A percentile compares a stretch with the other conserved stretches of the same genome.
Evolutionary conservation across 129 eudicot species (phyloP).

Genomic region (Flaveria bidentis): DNA sequence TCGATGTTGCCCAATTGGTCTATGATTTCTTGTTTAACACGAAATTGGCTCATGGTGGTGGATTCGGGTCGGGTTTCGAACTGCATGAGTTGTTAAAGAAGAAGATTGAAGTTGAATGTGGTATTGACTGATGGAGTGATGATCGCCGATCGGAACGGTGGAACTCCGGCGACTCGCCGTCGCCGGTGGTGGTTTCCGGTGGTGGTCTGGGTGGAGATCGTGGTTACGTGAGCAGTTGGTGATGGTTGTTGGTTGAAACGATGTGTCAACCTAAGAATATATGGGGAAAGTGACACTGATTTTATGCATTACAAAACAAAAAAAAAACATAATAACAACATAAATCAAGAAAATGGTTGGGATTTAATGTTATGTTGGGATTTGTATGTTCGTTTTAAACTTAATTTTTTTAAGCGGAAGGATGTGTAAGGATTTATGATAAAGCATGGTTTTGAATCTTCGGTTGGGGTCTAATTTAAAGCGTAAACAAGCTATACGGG

Average conservation of each 20-base stretch:
- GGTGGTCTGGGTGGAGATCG: background rate
- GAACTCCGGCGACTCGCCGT: background rate
- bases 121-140: background rate
- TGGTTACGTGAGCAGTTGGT: background rate
- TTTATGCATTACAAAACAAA: background rate
- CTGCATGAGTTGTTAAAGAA: background rate
- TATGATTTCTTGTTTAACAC: slow-evolving; percentile 36
- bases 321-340: background rate
- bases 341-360: no score
- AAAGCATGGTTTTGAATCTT: no score
- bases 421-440: no score
- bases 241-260: background rate
- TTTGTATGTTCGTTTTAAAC: background rate
- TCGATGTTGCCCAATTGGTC: background rate
- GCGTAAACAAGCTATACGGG: no score
- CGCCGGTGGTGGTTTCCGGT: background rate
- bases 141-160: background rate
- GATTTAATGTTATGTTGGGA: no score
- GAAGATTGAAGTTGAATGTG: background rate
- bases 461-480: no score
- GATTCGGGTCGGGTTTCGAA: background rate
- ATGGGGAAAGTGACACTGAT: background rate
- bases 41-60: background rate
- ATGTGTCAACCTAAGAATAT: background rate
- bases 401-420: background rate